Base-by-base conservation (phyloP, 441 rosid genomes). In the Populus hybrid region DNA sequence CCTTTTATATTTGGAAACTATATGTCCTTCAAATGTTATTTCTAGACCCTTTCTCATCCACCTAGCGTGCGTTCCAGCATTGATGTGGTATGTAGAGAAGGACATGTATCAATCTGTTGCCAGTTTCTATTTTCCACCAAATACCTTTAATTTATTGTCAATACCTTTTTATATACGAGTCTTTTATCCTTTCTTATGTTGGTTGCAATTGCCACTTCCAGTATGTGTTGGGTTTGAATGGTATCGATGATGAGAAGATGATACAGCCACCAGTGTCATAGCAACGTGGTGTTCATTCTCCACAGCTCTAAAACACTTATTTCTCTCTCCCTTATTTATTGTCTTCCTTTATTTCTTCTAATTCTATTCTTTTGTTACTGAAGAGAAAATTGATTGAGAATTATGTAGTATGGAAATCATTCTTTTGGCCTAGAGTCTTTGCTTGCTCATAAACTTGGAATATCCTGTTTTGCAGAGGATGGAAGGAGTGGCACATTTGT, bases 401-500 rank as follows among this genome's bases (percentile, higher is more conserved):
- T 63, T 63, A 24, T 23, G 67, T 24, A 2, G 26, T 63, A 14
- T 12, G 21, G 26, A 20, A 34, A 61, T 28, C 65, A 9, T 12
- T 5, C 26, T 9, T 9, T 67, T 76, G 8, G 16, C 42, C 23
- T 69, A 6, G 46, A 18, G 24, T 34, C 26, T 36, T 73, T 28
- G 59, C 18, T 4, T 74, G 26, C 67, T 71, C 69, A 16, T 65
- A 16, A 66, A 74, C 69, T 32, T 70, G 26, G 16, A 64, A 35
- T 71, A 3, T 64, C 9, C 40, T 75, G 28, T 11, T 74, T 66
- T 73, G 72, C 89, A 94, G 97, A 91, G 86, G 92, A 95, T 70
- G 97, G 99, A 59, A 91, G 93, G 85, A 91, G 85, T 63, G 97
- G 98, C 61, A 86, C 87, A 35, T 94, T 92, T 88, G 80, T 85